Conservation (phyloP, 192 early-diverging fungal species). For the Gamsiella multidivaricata region DNA sequence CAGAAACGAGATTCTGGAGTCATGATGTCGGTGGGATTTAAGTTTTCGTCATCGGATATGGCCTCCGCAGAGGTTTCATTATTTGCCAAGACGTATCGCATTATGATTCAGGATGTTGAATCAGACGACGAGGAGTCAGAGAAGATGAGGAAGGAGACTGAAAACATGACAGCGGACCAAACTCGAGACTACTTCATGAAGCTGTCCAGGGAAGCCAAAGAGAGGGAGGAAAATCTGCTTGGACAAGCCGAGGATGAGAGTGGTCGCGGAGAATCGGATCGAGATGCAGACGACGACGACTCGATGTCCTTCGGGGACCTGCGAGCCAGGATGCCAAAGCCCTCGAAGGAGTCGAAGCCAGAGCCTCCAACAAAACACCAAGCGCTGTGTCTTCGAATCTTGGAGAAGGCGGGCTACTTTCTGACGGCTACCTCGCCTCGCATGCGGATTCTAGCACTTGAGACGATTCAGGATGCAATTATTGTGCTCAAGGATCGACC, state of each 20-base stretch:
- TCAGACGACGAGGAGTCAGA: not conserved
- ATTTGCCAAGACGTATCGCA: slow-evolving; percentile 23
- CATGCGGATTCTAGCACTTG: slow-evolving; percentile 56
- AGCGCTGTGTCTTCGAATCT: slow-evolving; percentile 54
- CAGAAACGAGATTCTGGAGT: slow-evolving; percentile 17
- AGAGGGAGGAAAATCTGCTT: slow-evolving; percentile 12
- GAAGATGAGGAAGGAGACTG: slow-evolving; percentile 10
- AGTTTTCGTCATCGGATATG: not conserved
- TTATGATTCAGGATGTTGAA: slow-evolving; percentile 7
- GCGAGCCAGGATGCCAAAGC: slow-evolving; percentile 20
- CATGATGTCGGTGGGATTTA: not conserved
- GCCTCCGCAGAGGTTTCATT: slow-evolving; percentile 20
- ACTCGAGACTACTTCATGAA: slow-evolving; percentile 33
- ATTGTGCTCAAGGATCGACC: slow-evolving; percentile 52
- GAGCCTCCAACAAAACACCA: slow-evolving; percentile 55
- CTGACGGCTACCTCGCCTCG: slow-evolving; percentile 60
- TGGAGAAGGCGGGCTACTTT: slow-evolving; percentile 62
- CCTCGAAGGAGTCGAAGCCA: slow-evolving; percentile 5
- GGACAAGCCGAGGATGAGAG: not conserved
- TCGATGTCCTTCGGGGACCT: slow-evolving; percentile 12
- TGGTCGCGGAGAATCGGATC: not conserved
- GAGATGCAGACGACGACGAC: slow-evolving; percentile 24
- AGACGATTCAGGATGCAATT: slow-evolving; percentile 46
- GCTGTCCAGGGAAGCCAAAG: slow-evolving; percentile 19
- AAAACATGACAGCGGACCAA: slow-evolving; percentile 36